These are phyloP conservation scores for Gyromitra esculenta DNA, from an alignment of 2,329 filamentous ascomycete species.

Conservation along the genomic window DNA sequence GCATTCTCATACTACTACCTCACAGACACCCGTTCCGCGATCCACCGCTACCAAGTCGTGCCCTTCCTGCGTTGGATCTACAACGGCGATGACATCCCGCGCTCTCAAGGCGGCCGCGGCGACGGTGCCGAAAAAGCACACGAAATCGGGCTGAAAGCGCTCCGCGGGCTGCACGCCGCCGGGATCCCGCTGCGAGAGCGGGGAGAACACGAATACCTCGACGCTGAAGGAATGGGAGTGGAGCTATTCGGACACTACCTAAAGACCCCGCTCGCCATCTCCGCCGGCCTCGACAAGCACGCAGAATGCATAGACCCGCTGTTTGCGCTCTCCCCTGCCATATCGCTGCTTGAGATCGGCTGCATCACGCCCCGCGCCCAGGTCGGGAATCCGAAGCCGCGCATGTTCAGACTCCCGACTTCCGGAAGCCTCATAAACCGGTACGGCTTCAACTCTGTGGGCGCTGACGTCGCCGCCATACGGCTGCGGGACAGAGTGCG, in stretches of 20 bases:
- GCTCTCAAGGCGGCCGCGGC: constrained; percentile 31
- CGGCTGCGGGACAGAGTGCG: constrained; percentile 80
- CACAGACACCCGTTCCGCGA: constrained; percentile 67
- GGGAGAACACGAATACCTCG: constrained; percentile 60
- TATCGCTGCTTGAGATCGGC: constrained; percentile 90
- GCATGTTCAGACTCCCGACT: constrained; percentile 85
- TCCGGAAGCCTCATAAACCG: constrained; percentile 92
- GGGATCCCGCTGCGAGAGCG: constrained; percentile 86
- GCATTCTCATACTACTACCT: constrained; percentile 63
- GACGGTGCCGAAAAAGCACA: constrained; percentile 93
- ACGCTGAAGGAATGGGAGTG: constrained; percentile 63
- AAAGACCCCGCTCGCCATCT: constrained; percentile 89
- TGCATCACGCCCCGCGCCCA: constrained; percentile 90
- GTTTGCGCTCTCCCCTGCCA: constrained; percentile 81
- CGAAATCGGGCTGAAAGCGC: constrained; percentile 74
- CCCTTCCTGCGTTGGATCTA: constrained; percentile 73
- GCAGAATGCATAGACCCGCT: constrained; percentile 86
- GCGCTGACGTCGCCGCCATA: constrained; percentile 85
- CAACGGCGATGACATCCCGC: constrained; percentile 55
- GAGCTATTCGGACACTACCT: constrained; percentile 79
- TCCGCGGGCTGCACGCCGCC: constrained; percentile 78
- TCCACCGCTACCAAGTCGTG: constrained; percentile 67
- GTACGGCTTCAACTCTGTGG: constrained; percentile 92
- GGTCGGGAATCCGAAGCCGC: constrained; percentile 83
- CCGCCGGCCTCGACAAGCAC: constrained; percentile 95